Base-by-base conservation (phyloP, 257 asterid genomes). In the Ophiorrhiza pumila region DNA sequence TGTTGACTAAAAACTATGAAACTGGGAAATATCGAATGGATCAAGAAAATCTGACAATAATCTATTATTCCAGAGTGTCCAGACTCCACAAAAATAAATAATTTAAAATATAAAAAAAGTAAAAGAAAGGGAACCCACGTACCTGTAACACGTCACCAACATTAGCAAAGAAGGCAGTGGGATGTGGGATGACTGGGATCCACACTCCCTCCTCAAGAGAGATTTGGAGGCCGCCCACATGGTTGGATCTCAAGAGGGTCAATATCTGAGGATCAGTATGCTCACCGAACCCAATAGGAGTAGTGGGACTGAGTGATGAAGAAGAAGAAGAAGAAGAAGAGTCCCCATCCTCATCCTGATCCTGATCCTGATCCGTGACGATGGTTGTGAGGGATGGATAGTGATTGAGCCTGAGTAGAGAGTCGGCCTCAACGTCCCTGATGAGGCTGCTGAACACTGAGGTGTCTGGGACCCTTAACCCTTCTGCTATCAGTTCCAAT, bases 261-360 rank as follows among this genome's bases (percentile, higher is more conserved):
- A 92, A 39, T 80, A 92, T 92, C 83, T 88, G 97, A 87, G 97
- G 97, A 84, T 91, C 97, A 7, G 96, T 90, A 42, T 92, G 97
- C 83, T 87, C 96, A 39, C 97, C 97, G 47, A 92, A 90, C 0
- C 96, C 97, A 59, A 90, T 75, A 71, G 32, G 76, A 25, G 35
- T 65, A n/a, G n/a, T n/a, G n/a, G n/a, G n/a, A n/a, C n/a, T n/a
- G n/a, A n/a, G n/a, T n/a, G n/a, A n/a, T n/a, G n/a, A n/a, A n/a
- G n/a, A n/a, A n/a, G n/a, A n/a, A n/a, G n/a, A n/a, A n/a, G n/a
- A n/a, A n/a, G n/a, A n/a, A n/a, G n/a, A n/a, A n/a, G n/a, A n/a
- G n/a, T n/a, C n/a, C n/a, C n/a, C n/a, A n/a, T n/a, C n/a, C n/a
- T n/a, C n/a, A n/a, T n/a, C n/a, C n/a, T n/a, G n/a, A n/a, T n/a